A percentile compares a stretch with the other conserved stretches of the same genome.
These are phyloP conservation scores for Clohesyomyces aquaticus DNA, from an alignment of 495 filamentous ascomycete genomes.

Conservation along the genomic window DNA sequence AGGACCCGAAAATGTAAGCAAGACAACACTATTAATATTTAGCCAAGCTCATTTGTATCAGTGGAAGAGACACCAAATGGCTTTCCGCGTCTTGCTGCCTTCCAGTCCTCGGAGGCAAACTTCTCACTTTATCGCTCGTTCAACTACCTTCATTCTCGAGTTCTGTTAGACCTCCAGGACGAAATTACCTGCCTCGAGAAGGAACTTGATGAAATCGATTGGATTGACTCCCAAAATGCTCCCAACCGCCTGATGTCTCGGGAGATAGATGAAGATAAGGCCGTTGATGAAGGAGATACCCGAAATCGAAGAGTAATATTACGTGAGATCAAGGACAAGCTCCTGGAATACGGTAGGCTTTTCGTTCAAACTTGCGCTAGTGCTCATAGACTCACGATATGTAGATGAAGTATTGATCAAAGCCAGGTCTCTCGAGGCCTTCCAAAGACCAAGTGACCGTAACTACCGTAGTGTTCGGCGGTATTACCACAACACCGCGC, in stretches of 20 bases:
- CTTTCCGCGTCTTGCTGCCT: slow-evolving; percentile 47
- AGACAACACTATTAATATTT: background rate
- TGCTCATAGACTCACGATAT: slow-evolving; percentile 10
- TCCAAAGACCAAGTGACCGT: slow-evolving; percentile 45
- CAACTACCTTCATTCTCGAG: slow-evolving; percentile 46
- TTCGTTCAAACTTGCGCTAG: background rate
- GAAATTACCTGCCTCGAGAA: slow-evolving; percentile 46
- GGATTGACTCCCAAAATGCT: slow-evolving; percentile 33
- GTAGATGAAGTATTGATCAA: slow-evolving; percentile 46
- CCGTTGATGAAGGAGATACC: slow-evolving; percentile 11
- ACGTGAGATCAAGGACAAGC: slow-evolving; percentile 40
- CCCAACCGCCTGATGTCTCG: slow-evolving; percentile 34
- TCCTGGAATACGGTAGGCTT: slow-evolving; percentile 47
- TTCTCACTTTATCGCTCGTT: slow-evolving; percentile 50
- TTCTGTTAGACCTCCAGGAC: slow-evolving; percentile 48
- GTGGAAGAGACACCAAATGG: slow-evolving; percentile 47
- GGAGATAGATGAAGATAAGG: slow-evolving; percentile 26
- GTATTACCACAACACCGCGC: slow-evolving; percentile 44
- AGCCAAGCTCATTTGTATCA: slow-evolving; percentile 7
- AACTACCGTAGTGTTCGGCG: slow-evolving; percentile 49
- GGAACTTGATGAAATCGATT: slow-evolving; percentile 44
- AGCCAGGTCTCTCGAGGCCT: slow-evolving; percentile 43
- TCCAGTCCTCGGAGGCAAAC: slow-evolving; percentile 46
- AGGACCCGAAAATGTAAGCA: slow-evolving; percentile 34
- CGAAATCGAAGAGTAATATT: slow-evolving; percentile 42